Conservation (phyloP, 495 filamentous ascomycete species). For the Annulohypoxylon nitens region DNA sequence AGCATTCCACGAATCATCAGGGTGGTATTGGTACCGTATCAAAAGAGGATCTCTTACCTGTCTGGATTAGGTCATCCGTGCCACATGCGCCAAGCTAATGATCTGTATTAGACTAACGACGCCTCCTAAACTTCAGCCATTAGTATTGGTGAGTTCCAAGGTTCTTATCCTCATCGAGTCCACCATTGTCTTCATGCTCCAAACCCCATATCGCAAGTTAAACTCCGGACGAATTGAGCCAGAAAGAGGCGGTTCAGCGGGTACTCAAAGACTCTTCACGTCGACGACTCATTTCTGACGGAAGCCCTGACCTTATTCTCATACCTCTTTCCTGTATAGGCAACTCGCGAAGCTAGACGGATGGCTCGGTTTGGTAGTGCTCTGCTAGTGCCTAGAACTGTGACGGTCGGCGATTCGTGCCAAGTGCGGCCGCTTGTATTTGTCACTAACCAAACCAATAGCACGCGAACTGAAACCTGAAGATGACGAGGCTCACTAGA, state of each 20-base stretch:
- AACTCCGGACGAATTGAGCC: neutral
- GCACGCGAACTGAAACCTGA: slow-evolving; percentile 16
- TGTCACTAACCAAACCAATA: slow-evolving; percentile 43
- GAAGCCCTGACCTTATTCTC: neutral
- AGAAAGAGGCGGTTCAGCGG: neutral
- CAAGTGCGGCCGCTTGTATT: slow-evolving; percentile 31
- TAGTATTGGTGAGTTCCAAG: neutral
- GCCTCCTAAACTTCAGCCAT: neutral
- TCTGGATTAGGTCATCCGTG: slow-evolving; percentile 7
- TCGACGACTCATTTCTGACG: neutral
- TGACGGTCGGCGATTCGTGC: slow-evolving; percentile 26
- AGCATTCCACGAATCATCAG: slow-evolving; percentile 34
- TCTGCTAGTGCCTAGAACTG: slow-evolving; percentile 20
- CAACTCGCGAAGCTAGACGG: slow-evolving; percentile 25
- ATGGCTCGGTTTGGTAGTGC: slow-evolving; percentile 28
- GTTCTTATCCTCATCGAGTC: neutral
- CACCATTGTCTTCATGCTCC: neutral
- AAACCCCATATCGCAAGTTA: neutral
- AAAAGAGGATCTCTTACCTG: slow-evolving; percentile 5
- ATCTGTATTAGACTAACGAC: slow-evolving; percentile 4
- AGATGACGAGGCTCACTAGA: slow-evolving; percentile 28
- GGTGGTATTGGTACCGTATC: neutral
- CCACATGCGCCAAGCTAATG: slow-evolving; percentile 7
- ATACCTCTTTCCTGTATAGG: slow-evolving; percentile 30
- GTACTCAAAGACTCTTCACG: neutral